These are phyloP conservation scores for Penicillium macrosclerotiorum DNA, from an alignment of 495 filamentous ascomycete genomes.

Conservation along the genomic window DNA sequence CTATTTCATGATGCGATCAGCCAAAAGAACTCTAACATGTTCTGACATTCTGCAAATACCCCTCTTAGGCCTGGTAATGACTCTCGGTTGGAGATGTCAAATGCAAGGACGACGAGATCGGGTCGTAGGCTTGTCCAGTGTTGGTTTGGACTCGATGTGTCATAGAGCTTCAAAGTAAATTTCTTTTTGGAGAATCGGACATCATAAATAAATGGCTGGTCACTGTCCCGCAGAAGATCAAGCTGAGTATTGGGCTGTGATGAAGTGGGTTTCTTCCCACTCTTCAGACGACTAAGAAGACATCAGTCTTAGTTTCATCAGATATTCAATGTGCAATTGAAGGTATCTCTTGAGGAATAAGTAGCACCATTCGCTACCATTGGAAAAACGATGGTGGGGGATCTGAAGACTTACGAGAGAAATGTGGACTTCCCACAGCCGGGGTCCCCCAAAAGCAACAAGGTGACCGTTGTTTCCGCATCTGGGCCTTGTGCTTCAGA, in stretches of 20 bases:
- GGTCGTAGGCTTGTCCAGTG: constrained; percentile 71
- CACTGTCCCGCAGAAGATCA: constrained; percentile 61
- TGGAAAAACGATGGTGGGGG: background rate
- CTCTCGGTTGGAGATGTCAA: constrained; percentile 68
- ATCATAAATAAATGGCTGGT: constrained; percentile 84
- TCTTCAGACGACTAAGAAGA: constrained; percentile 26
- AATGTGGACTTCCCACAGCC: constrained; percentile 86
- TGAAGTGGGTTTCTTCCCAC: constrained; percentile 13
- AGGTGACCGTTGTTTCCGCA: constrained; percentile 49
- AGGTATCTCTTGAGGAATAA: too few species aligned
- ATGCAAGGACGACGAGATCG: constrained; percentile 75
- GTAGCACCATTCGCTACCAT: background rate
- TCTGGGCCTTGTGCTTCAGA: constrained; percentile 12
- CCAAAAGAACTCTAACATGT: too few species aligned
- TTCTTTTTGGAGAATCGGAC: constrained; percentile 63
- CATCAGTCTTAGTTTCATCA: too few species aligned
- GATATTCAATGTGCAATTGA: too few species aligned
- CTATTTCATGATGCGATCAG: too few species aligned
- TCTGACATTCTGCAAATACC: too few species aligned
- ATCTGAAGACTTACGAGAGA: constrained; percentile 64
- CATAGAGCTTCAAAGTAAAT: constrained; percentile 76
- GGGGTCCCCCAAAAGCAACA: constrained; percentile 78
- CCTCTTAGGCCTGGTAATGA: constrained; percentile 61
- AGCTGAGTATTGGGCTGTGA: constrained; percentile 7
- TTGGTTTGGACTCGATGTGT: constrained; percentile 71